These are phyloP conservation scores for Backusella westeae DNA, from an alignment of 192 early-diverging fungal species.

Conservation along the genomic window DNA sequence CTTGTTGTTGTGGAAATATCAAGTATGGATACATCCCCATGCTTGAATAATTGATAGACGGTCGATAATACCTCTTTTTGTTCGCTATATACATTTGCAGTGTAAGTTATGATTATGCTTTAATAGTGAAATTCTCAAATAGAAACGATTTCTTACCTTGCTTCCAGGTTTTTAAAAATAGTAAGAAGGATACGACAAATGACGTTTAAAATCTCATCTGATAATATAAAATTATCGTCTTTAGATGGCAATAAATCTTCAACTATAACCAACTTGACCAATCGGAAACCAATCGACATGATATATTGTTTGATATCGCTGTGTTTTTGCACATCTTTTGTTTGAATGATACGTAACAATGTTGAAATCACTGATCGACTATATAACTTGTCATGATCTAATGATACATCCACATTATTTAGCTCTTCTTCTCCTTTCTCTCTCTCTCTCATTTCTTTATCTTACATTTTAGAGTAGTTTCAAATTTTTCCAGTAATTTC, in stretches of 20 bases:
- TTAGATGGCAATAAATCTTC: slow-evolving; percentile 42
- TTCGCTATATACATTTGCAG: background rate
- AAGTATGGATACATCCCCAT: background rate
- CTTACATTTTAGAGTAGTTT: slow-evolving; percentile 17
- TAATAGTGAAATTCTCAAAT: background rate
- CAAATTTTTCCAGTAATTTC: slow-evolving; percentile 50
- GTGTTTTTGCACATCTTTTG: slow-evolving; percentile 36
- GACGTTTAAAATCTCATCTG: slow-evolving; percentile 35
- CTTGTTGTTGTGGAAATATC: background rate
- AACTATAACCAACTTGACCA: slow-evolving; percentile 28
- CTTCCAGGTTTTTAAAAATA: slow-evolving; percentile 42
- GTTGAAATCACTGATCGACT: slow-evolving; percentile 43
- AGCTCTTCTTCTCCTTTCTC: background rate
- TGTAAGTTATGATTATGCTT: no score
- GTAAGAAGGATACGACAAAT: slow-evolving; percentile 41
- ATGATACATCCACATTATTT: background rate
- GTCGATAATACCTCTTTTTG: background rate
- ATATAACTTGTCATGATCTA: slow-evolving; percentile 39
- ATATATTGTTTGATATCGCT: slow-evolving; percentile 42
- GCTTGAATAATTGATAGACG: background rate
- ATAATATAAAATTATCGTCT: background rate
- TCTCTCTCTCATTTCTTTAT: background rate
- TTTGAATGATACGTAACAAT: slow-evolving; percentile 39
- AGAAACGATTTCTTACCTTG: slow-evolving; percentile 22
- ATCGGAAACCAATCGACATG: slow-evolving; percentile 34